Base-by-base conservation (phyloP, 1,284 basidiomycete species). In the Albatrellus sp. region DNA sequence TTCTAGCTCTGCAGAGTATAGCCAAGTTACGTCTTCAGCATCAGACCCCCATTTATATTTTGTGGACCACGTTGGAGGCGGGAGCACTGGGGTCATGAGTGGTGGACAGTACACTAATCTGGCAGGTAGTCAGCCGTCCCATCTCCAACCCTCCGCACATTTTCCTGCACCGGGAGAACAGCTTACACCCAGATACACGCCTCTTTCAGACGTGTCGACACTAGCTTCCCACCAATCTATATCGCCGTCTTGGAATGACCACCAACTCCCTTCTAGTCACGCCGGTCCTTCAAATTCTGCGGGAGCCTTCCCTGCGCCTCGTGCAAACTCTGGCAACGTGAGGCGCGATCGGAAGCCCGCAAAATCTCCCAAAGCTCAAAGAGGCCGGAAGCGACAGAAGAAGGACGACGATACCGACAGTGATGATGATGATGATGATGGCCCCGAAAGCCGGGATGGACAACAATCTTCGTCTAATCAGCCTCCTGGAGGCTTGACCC, bases 161-260 rank as follows among this genome's bases (percentile, higher is more conserved):
- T 43, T 38, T n/a, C 10, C 45, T 3, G 35, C 45, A 7, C 31
- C 46, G 11, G 2, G 13, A 7, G 48, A 44, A 6, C 40, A 44
- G 9, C 40, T 45, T 19, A 38, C 48, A 8, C 41, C 41, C 8
- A 12, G 14, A 1, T 24, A 41, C 38, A 49, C 49, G 1, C 41
- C 48, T 17, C 29, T 17, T 17, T 42, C 49, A 4, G 49, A 50
- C 10, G 33, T 8, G 13, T 39, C 47, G 14, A 16, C 37, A 2
- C 12, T 38, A 12, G 5, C n/a, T 20, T 17, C 37, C 6, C 46
- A 37, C 32, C 30, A 37, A 1, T 40, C 32, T 9, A 36, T 49
- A 19, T 50, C 49, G 11, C 49, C 49, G 1, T 24, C 28, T 6
- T 38, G 3, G 13, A 12, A 14, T 38, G 37, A 38, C 12, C 37